Conservation (phyloP, 2,329 filamentous ascomycete species). For the Fusarium humuli region DNA sequence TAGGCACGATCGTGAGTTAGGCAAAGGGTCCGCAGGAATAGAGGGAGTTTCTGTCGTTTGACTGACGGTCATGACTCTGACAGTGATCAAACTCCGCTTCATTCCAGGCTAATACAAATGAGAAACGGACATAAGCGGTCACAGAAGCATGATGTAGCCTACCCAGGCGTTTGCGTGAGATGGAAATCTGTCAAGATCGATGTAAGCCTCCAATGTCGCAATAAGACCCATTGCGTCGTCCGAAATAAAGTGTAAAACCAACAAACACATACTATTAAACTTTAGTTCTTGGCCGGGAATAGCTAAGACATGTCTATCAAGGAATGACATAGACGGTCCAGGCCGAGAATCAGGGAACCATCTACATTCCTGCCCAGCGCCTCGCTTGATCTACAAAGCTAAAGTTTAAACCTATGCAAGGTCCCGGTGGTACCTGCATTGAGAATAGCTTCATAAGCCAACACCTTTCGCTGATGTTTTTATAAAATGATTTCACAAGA, state of each 20-base stretch:
- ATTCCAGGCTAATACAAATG: neutral
- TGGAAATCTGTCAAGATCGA: neutral
- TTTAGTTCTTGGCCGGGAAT: neutral
- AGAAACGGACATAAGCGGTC: neutral
- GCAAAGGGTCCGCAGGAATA: neutral
- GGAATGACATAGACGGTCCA: slow-evolving; percentile 24
- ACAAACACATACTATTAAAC: neutral
- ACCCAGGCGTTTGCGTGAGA: neutral
- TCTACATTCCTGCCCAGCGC: slow-evolving; percentile 13
- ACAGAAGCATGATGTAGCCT: too few relatives aligned
- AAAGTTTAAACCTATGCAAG: slow-evolving; percentile 7
- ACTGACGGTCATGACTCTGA: neutral
- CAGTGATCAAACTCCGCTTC: neutral
- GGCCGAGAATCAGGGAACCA: neutral
- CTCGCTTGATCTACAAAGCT: slow-evolving; percentile 2
- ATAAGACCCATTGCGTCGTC: neutral
- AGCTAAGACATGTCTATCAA: neutral
- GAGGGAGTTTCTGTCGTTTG: neutral
- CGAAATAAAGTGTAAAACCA: neutral
- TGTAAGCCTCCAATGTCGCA: neutral
- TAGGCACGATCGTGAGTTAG: too few relatives aligned
- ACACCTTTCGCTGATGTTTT: neutral
- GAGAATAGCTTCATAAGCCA: neutral
- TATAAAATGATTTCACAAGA: slow-evolving; percentile 17
- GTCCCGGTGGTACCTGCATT: slow-evolving; percentile 18